These are phyloP conservation scores for Oryza brachyantha DNA, from an alignment of 176 grass and related monocot genomes.

Conservation along the genomic window DNA sequence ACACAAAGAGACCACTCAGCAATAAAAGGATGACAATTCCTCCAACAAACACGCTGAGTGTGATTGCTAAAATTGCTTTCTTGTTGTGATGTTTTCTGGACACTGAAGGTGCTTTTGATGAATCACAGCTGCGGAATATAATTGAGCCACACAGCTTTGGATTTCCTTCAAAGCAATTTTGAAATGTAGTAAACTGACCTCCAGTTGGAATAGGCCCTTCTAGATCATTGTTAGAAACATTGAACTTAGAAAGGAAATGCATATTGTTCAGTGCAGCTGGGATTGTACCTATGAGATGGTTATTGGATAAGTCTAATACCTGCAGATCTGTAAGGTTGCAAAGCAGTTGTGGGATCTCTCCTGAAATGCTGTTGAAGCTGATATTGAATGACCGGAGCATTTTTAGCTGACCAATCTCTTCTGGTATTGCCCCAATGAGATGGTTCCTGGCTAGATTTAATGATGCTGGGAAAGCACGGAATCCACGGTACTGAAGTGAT, in stretches of 20 bases:
- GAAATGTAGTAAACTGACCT: constrained; percentile 41
- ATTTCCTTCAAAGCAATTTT: constrained; percentile 30
- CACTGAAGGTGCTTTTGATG: neutral
- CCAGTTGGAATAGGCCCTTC: constrained; percentile 40
- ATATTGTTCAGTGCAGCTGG: neutral
- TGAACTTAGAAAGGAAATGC: constrained; percentile 42
- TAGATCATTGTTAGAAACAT: constrained; percentile 38
- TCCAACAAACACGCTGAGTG: constrained; percentile 25
- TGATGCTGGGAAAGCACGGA: neutral
- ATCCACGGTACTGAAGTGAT: neutral
- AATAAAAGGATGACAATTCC: neutral
- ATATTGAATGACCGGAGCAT: neutral
- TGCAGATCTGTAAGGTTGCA: constrained; percentile 7
- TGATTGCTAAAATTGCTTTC: neutral
- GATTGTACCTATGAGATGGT: no score
- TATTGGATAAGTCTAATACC: neutral
- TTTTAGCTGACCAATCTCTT: constrained; percentile 17
- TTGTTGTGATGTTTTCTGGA: neutral
- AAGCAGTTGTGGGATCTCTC: neutral
- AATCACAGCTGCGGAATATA: constrained; percentile 2
- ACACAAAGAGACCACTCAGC: neutral
- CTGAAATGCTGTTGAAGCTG: neutral
- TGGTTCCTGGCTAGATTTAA: neutral
- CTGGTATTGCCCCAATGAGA: neutral
- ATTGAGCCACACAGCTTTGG: constrained; percentile 24